These are phyloP conservation scores for Botrytis aclada DNA, from an alignment of 2,329 filamentous ascomycete species.

Conservation along the genomic window DNA sequence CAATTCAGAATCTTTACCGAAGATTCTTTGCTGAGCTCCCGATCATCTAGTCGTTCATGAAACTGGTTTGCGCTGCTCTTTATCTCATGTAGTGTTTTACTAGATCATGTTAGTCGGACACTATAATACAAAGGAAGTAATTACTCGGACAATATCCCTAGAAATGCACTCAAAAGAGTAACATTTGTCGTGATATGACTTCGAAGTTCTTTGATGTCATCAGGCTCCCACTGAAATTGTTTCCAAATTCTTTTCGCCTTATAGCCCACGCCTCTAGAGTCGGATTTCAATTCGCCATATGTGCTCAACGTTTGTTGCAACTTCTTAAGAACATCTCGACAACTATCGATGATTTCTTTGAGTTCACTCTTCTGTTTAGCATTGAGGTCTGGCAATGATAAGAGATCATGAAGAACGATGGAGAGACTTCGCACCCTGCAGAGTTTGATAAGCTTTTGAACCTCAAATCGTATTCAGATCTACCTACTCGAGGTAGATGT, in stretches of 20 bases:
- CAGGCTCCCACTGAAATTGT: constrained; percentile 30
- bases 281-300: constrained; percentile 18
- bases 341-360: constrained; percentile 23
- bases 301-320: constrained; percentile 19
- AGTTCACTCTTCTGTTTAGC: constrained; percentile 28
- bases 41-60: constrained; percentile 6
- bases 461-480: neutral
- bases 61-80: neutral
- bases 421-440: constrained; percentile 20
- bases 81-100: neutral
- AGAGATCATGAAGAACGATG: constrained; percentile 21
- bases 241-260: constrained; percentile 31
- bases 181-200: constrained; percentile 32
- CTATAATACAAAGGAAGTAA: neutral
- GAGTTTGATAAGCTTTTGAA: neutral
- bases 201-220: constrained; percentile 27
- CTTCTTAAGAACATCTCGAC: constrained; percentile 24
- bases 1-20: constrained; percentile 40
- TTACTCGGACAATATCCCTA: neutral
- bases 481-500: constrained; percentile 15
- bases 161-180: constrained; percentile 23
- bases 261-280: constrained; percentile 15
- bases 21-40: neutral
- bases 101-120: neutral
- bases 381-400: constrained; percentile 25